These are phyloP conservation scores for Hymenoscyphus infarciens DNA, from an alignment of 2,329 filamentous ascomycete genomes.

Conservation along the genomic window DNA sequence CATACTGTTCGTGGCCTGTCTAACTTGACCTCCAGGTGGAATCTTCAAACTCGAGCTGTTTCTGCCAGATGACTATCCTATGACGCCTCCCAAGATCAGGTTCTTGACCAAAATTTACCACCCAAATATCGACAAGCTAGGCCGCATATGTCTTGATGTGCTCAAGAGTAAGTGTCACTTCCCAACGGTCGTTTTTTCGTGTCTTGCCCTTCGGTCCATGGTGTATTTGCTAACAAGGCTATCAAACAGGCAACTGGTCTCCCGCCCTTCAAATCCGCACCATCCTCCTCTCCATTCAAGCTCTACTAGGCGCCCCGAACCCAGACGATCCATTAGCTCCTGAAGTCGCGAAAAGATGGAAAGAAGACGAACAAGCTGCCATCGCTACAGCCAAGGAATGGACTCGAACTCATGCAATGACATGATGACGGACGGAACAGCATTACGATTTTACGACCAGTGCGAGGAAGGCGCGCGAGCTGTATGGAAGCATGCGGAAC, in stretches of 20 bases:
- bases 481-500: background rate
- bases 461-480: background rate
- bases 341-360: slow-evolving; percentile 97
- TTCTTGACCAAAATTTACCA: slow-evolving; percentile 99
- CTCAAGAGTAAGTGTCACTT: slow-evolving; percentile 71
- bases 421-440: slow-evolving; percentile 16
- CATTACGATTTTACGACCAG: slow-evolving; percentile 12
- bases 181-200: background rate
- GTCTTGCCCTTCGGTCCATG: background rate
- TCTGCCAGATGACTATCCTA: slow-evolving; percentile 96
- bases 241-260: slow-evolving; percentile 84
- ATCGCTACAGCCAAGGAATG: slow-evolving; percentile 91
- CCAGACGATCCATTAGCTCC: slow-evolving; percentile 98
- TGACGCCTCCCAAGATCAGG: slow-evolving; percentile 97
- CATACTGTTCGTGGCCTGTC: background rate
- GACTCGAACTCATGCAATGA: slow-evolving; percentile 54
- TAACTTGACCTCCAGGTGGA: slow-evolving; percentile 44
- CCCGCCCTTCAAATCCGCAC: slow-evolving; percentile 96
- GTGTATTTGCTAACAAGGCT: slow-evolving; percentile 18
- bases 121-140: slow-evolving; percentile 96
- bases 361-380: slow-evolving; percentile 88
- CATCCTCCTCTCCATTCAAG: slow-evolving; percentile 97
- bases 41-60: slow-evolving; percentile 97
- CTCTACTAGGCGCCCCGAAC: slow-evolving; percentile 91
- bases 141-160: slow-evolving; percentile 94